Percentiles rank a stretch among this genome's conserved stretches.
These are phyloP conservation scores for Trypanosomatidae sp. DNA, from an alignment of 208 protist species.

Conservation along the genomic window DNA sequence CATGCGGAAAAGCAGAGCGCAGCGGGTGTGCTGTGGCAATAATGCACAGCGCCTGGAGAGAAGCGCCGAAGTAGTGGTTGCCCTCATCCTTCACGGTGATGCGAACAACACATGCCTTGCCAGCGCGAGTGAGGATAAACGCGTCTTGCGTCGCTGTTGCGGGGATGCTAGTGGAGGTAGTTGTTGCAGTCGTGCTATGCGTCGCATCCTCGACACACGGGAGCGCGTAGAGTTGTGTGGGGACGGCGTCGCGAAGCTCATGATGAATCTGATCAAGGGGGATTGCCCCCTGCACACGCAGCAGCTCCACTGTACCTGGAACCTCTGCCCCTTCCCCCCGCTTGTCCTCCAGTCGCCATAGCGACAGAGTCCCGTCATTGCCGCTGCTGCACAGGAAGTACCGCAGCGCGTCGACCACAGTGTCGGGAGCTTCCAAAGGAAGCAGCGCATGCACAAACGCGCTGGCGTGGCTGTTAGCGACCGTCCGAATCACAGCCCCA, in stretches of 20 bases:
- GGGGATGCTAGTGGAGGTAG: background rate
- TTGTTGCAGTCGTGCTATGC: background rate
- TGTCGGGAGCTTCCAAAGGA: constrained; percentile 9
- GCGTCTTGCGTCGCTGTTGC: constrained; percentile 24
- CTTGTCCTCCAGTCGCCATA: constrained; percentile 39
- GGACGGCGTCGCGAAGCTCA: constrained; percentile 35
- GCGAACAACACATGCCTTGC: constrained; percentile 26
- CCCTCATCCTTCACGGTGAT: constrained; percentile 29
- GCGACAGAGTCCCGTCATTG: constrained; percentile 70
- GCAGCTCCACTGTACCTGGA: constrained; percentile 4
- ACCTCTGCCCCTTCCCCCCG: constrained; percentile 1
- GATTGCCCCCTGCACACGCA: constrained; percentile 17
- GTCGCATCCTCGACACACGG: background rate
- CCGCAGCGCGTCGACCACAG: background rate
- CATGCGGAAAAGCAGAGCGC: constrained; percentile 25
- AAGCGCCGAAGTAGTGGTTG: constrained; percentile 14
- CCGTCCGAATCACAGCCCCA: constrained; percentile 35
- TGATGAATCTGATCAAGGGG: constrained; percentile 15
- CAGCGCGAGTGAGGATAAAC: constrained; percentile 35
- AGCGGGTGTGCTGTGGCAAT: constrained; percentile 29
- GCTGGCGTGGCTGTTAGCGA: constrained; percentile 53
- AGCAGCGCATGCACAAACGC: constrained; percentile 64
- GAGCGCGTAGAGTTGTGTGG: constrained; percentile 27
- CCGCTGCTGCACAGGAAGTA: constrained; percentile 51
- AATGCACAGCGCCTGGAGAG: constrained; percentile 28